These are phyloP conservation scores for Eurotiales sp. DNA, from an alignment of 2,329 filamentous ascomycete genomes.

Conservation along the genomic window DNA sequence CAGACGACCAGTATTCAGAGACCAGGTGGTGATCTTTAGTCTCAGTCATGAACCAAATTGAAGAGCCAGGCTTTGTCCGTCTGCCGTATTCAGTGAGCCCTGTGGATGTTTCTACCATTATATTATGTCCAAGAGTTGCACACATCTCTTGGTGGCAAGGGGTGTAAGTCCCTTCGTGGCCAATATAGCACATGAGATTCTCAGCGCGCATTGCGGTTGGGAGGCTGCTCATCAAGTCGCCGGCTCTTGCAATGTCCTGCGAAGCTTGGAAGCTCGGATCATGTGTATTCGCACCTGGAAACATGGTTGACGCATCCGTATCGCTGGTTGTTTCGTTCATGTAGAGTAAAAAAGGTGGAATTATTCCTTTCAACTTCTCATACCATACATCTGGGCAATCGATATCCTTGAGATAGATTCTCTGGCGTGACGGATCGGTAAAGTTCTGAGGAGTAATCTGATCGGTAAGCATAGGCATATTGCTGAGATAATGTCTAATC, in stretches of 20 bases:
- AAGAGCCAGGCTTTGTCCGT: constrained; percentile 71
- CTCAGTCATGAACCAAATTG: constrained; percentile 99
- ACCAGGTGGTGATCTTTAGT: constrained; percentile 87
- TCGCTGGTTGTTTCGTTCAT: constrained; percentile 73
- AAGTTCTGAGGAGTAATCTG: constrained; percentile 76
- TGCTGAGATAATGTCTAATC: constrained; percentile 83
- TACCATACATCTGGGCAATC: constrained; percentile 89
- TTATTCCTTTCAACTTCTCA: constrained; percentile 69
- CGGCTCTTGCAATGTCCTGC: constrained; percentile 65
- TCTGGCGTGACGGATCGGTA: constrained; percentile 73
- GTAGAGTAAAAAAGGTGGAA: constrained; percentile 83
- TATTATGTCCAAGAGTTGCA: constrained; percentile 90
- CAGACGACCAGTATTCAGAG: constrained; percentile 88
- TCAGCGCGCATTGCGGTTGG: constrained; percentile 84
- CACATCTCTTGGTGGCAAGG: constrained; percentile 97
- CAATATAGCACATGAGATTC: constrained; percentile 98
- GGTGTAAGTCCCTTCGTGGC: constrained; percentile 95
- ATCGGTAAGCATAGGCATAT: constrained; percentile 77
- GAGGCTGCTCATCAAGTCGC: constrained; percentile 92
- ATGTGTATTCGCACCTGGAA: constrained; percentile 25
- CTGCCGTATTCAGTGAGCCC: constrained; percentile 65
- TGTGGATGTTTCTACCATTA: constrained; percentile 89
- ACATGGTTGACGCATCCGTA: constrained; percentile 50
- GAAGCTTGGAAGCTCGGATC: constrained; percentile 47
- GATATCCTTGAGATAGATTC: constrained; percentile 94